A percentile compares a stretch with the other conserved stretches of the same genome.
phyloP scores from a whole-genome alignment of 257 asterid species.

The Schizonepeta tenuifolia region DNA sequence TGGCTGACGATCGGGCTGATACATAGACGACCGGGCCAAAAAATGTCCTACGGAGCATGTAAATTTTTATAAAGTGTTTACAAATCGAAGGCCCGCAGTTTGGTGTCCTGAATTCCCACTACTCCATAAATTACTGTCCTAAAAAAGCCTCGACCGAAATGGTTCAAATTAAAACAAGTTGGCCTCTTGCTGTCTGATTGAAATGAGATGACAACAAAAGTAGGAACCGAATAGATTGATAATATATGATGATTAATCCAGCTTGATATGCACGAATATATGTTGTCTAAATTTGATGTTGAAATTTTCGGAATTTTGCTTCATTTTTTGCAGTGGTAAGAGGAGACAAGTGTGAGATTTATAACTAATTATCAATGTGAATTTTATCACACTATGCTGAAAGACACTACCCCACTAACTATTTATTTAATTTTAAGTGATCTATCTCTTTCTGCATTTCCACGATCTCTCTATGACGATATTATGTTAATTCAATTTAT shows the following conservation, averaged over 20 bases:
- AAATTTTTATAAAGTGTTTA: no score
- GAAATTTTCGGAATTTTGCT: slow-evolving; percentile 21
- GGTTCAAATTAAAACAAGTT: slow-evolving; percentile 18
- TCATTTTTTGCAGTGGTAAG: slow-evolving; percentile 11
- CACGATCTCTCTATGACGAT: no score
- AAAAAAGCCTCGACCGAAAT: background rate
- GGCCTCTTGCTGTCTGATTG: slow-evolving; percentile 24
- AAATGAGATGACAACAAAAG: slow-evolving; percentile 27
- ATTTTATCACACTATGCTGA: background rate
- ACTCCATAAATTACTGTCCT: no score
- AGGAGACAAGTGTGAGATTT: slow-evolving; percentile 28
- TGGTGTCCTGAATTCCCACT: no score
- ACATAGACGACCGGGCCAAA: no score
- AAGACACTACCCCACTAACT: background rate
- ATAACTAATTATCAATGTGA: slow-evolving; percentile 19
- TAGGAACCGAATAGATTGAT: background rate
- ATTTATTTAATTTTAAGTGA: no score
- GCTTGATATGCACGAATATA: slow-evolving; percentile 34
- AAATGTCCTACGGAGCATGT: no score
- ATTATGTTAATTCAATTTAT: no score
- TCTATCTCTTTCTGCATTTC: no score
- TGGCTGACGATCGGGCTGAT: no score
- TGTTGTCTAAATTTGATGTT: slow-evolving; percentile 28
- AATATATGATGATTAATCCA: background rate
- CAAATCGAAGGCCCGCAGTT: no score